Percentiles rank a stretch among this genome's conserved stretches.
Conservation (phyloP, 2,329 filamentous ascomycete species). For the Cercospora zeina region DNA sequence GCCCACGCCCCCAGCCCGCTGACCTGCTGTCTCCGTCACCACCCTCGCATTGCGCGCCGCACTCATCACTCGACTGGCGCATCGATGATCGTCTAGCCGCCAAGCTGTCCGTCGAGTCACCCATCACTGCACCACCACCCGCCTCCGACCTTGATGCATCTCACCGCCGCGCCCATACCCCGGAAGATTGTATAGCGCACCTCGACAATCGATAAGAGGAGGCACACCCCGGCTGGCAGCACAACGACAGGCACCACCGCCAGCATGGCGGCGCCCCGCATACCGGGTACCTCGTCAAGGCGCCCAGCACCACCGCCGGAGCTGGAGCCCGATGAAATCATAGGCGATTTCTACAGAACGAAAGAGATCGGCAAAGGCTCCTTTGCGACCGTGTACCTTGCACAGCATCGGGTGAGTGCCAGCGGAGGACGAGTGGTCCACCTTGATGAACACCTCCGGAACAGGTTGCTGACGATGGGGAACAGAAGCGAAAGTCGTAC, state of each 20-base stretch:
- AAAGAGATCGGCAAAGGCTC: constrained; percentile 95
- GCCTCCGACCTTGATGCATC: constrained; percentile 5
- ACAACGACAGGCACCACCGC: constrained; percentile 15
- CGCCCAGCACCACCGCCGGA: constrained; percentile 40
- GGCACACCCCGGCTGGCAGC: constrained; percentile 14
- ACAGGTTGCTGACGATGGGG: constrained; percentile 22
- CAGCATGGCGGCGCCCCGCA: constrained; percentile 36
- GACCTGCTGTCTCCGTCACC: neutral
- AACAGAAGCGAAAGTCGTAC: constrained; percentile 68
- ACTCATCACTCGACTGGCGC: neutral
- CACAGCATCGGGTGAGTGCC: constrained; percentile 40
- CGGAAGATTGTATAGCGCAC: neutral
- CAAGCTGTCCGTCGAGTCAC: constrained; percentile 6
- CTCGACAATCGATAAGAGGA: constrained; percentile 17
- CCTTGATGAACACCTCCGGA: neutral
- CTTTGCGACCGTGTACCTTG: constrained; percentile 85
- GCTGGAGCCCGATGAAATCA: constrained; percentile 45
- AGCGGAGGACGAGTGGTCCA: neutral
- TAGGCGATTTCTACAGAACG: constrained; percentile 79
- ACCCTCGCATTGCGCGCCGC: neutral
- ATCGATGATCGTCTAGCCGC: constrained; percentile 8
- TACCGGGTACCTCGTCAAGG: constrained; percentile 37
- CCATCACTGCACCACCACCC: neutral
- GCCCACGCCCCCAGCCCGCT: neutral
- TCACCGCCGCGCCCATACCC: neutral